Conservation (phyloP, 805 yeast species). For the baker's yeast (Saccharomyces cerevisiae) region DNA sequence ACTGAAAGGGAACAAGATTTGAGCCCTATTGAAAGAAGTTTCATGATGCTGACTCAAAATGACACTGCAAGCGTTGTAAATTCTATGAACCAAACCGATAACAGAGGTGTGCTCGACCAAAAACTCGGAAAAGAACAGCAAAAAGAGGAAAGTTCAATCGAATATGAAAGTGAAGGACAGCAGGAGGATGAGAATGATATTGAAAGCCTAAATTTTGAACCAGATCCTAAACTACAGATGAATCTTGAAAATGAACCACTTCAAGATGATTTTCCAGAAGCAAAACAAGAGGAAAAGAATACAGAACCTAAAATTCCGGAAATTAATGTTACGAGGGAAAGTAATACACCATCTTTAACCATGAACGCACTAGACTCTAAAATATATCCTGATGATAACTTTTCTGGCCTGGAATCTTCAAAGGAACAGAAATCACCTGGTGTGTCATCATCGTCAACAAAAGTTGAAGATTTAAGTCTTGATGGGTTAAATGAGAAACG, state of each 20-base stretch:
- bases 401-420: background rate
- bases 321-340: background rate
- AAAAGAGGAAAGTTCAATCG: background rate
- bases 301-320: background rate
- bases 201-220: conserved; percentile 16
- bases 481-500: background rate
- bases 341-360: background rate
- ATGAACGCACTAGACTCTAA: background rate
- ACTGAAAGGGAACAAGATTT: conserved; percentile 2
- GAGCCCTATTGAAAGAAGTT: conserved; percentile 28
- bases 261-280: background rate
- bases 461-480: background rate
- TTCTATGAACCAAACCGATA: background rate
- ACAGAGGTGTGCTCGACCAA: background rate
- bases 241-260: conserved; percentile 1
- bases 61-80: conserved; percentile 7
- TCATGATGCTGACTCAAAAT: conserved; percentile 26
- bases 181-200: conserved; percentile 1
- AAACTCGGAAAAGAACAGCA: background rate
- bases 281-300: background rate
- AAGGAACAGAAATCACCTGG: background rate
- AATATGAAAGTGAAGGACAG: background rate
- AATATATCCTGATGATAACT: background rate
- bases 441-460: background rate
- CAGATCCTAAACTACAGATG: conserved; percentile 11